These are phyloP conservation scores for Chaetomiaceae sp. DNA, from an alignment of 2,329 filamentous ascomycete species.

Conservation along the genomic window DNA sequence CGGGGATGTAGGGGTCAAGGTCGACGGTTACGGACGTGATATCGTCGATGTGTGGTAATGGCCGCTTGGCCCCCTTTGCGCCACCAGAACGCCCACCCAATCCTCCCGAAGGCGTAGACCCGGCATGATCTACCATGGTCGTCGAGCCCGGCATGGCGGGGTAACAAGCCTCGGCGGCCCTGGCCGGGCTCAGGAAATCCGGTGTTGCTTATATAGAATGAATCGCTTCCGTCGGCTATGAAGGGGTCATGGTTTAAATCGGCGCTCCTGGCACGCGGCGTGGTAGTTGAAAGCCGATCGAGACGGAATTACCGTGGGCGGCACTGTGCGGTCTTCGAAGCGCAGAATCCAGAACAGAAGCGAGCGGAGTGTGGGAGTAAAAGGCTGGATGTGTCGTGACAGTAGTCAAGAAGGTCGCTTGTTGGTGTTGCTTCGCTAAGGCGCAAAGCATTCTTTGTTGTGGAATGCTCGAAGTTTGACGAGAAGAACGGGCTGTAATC, in stretches of 20 bases:
- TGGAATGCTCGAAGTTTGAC: not conserved
- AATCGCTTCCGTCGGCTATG: too few relatives aligned
- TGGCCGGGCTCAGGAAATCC: not conserved
- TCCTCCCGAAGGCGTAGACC: constrained; percentile 18
- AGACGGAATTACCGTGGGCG: too few relatives aligned
- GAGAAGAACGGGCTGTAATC: not conserved
- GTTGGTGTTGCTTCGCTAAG: not conserved
- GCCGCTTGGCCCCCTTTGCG: constrained; percentile 30
- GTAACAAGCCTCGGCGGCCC: not conserved
- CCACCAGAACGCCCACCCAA: constrained; percentile 12
- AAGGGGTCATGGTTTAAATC: too few relatives aligned
- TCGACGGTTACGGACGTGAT: constrained; percentile 44
- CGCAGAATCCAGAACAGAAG: not conserved
- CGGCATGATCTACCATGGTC: constrained; percentile 28
- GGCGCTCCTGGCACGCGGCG: not conserved
- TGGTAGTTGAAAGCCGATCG: not conserved
- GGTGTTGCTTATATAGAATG: not conserved
- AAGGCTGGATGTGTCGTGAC: not conserved
- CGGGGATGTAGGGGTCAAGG: constrained; percentile 44
- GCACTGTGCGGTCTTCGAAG: too few relatives aligned
- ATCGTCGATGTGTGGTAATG: constrained; percentile 52
- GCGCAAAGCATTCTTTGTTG: constrained; percentile 1
- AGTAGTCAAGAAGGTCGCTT: too few relatives aligned
- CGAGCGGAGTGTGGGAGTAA: too few relatives aligned
- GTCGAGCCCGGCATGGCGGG: constrained; percentile 24